Evolutionary conservation across 208 protist genomes (phyloP), one percentile per base, ranked within the genome.

Genomic region (Sergeia podlipaevii): DNA sequence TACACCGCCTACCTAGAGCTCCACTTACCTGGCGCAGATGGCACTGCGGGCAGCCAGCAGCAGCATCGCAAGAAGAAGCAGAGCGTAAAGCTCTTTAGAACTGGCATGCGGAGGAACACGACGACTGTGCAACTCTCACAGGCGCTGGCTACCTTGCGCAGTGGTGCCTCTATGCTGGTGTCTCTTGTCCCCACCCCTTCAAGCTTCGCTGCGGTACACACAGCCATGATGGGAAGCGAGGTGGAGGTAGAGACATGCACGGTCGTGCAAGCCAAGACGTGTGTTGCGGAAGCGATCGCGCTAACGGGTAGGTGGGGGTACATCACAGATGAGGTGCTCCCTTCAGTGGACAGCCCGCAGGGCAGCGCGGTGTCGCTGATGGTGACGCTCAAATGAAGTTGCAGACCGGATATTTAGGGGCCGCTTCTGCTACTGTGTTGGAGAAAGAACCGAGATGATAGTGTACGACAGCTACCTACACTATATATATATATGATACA

Each of bases 311-410:
- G 83, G 11, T 84, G 78, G 65, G 78, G 83, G 37, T 74, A 69
- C 39, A 65, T 91, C 28, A 82, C 65, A 18, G 83, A 85, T 28
- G 78, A 91, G 55, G 69, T 91, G 45, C 64, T 87, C 45, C 83
- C 83, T 0, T 63, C 78, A 2, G 75, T 77, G 49, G 82, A 90
- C 55, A 60, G 57, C 21, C 56, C 65, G 8, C 76, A 83, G 56
- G 83, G 72, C 38, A 75, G 69, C 48, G 75, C 76, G 34, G 65
- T 81, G 17, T 77, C 78, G 8, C 62, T 87, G 18, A 57, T 85
- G 42, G 61, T 89, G 3, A 64, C 66, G 32, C 65, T 89, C 5
- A 66, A 81, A 44, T 82, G 51, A 65, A 4, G 10, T 18, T n/a
- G n/a, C n/a, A n/a, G n/a, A n/a, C n/a, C n/a, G n/a, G n/a, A n/a